Base-by-base conservation (phyloP, 768 basidiomycete species). In the Cystobasidium tubakii region DNA sequence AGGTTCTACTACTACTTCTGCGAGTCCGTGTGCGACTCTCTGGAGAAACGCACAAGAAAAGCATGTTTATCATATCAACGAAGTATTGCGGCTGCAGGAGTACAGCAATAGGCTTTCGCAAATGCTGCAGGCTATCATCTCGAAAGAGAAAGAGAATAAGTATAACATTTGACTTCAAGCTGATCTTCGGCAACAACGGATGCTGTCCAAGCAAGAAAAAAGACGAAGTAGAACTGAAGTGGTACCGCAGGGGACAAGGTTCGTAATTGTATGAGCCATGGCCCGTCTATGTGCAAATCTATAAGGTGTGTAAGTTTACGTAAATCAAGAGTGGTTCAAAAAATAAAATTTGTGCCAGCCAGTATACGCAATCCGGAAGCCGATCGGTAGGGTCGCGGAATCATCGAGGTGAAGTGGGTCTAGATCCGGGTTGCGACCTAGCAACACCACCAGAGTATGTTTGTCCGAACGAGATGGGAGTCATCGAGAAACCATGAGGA, bases 401-500 rank as follows among this genome's bases (percentile, higher is more conserved):
- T 60, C 27, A 60, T 27, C 57, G 57, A 29, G 57, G 57, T 27
- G 57, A 60, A 6, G 57, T 60, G 2, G 57, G 57, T 60, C 57
- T 60, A 6, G 57, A 60, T 31, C 57, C 57, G 29, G 57, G 21
- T 60, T 34, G 57, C 13, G 57, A 34, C 27, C 13, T 34, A 21
- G 57, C 33, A 27, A 60, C 33, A 12, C 31, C 29, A 9, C 66
- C 66, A 25, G 66, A 46, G 66, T 71, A 71, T 25, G 69, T 71
- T 6, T 71, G 69, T 10, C 69, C 69, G 25, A 57, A 71, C n/a
- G 54, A 57, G 31, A 71, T 71, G 23, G 69, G 69, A 12, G 69
- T 71, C 69, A 71, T 71, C 36, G 69, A 71, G 69, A 71, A 71
- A n/a, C 69, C 69, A 43, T 43, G 31, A 13, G 63, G 63, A 27